A percentile compares a stretch with the other conserved stretches of the same genome.
Evolutionary conservation across 805 yeast species (phyloP).

Genomic region (Saccharomycopsis javanensis): DNA sequence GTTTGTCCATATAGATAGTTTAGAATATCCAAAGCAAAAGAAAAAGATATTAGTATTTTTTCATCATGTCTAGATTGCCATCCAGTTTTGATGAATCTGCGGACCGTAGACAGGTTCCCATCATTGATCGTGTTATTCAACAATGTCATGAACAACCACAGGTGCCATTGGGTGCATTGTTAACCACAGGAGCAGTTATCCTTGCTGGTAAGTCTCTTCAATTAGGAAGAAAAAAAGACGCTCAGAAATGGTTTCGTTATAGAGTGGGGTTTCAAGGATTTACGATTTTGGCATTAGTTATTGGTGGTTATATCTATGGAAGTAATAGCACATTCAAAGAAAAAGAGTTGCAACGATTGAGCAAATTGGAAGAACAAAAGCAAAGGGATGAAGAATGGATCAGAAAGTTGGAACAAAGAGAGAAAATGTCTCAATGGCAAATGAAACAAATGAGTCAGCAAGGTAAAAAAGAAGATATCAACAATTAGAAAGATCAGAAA

Average conservation of each 20-base stretch:
- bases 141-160: conserved; percentile 79
- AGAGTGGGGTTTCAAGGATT: conserved; percentile 82
- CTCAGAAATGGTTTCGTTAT: conserved; percentile 83
- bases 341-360: conserved; percentile 50
- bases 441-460: background rate
- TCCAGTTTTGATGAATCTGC: conserved; percentile 8
- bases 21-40: no score
- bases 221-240: conserved; percentile 60
- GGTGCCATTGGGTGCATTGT: conserved; percentile 73
- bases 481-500: no score
- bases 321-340: conserved; percentile 25
- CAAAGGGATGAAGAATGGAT: conserved; percentile 63
- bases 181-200: conserved; percentile 72
- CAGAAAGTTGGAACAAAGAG: conserved; percentile 51
- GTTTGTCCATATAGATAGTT: no score
- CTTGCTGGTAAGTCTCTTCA: conserved; percentile 71
- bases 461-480: background rate
- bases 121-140: conserved; percentile 46
- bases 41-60: no score
- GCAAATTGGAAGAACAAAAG: conserved; percentile 64
- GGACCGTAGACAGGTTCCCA: conserved; percentile 30
- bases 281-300: conserved; percentile 72
- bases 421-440: conserved; percentile 35
- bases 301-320: conserved; percentile 68
- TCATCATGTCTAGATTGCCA: conserved; percentile 8